phyloP scores from a whole-genome alignment of 2,329 filamentous ascomycete genomes.

The Huntiella savannae region DNA sequence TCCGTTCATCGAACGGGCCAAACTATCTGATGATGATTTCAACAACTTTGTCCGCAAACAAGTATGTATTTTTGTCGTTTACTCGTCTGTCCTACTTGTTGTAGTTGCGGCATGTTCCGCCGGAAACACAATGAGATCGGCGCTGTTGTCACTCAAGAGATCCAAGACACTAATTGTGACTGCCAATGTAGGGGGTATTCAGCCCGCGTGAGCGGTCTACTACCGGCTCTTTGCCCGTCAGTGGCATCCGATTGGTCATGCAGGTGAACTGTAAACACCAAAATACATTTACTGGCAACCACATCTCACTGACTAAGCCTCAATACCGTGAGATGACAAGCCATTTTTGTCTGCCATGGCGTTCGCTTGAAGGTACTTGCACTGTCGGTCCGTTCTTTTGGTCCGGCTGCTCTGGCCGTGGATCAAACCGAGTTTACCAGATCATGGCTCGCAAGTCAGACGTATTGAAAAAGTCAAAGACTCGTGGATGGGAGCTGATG shows the following conservation, averaged over 20 bases:
- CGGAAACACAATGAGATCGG: background rate
- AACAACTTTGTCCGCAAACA: constrained; percentile 33
- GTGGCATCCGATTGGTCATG: constrained; percentile 35
- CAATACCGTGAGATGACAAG: constrained; percentile 38
- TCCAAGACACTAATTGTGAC: background rate
- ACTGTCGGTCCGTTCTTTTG: constrained; percentile 47
- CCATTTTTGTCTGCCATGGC: constrained; percentile 32
- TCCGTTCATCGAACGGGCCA: constrained; percentile 12
- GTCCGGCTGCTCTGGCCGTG: constrained; percentile 36
- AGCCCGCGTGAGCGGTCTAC: constrained; percentile 12
- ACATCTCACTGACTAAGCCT: constrained; percentile 32
- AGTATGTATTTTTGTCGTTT: constrained; percentile 20
- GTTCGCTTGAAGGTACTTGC: constrained; percentile 37
- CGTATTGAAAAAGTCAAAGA: constrained; percentile 43
- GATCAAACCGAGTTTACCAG: constrained; percentile 37
- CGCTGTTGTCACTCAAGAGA: background rate
- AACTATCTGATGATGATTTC: constrained; percentile 26
- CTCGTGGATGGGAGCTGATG: constrained; percentile 45
- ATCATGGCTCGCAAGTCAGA: constrained; percentile 48
- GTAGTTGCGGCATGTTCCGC: background rate
- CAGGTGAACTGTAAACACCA: constrained; percentile 36
- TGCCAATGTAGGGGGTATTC: background rate
- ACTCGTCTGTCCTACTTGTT: background rate
- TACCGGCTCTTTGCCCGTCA: constrained; percentile 25
- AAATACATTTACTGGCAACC: constrained; percentile 37